Evolutionary conservation across 306 rosid species (phyloP), one percentile per base, ranked within the genome.

Genomic region (Quercus wislizeni): DNA sequence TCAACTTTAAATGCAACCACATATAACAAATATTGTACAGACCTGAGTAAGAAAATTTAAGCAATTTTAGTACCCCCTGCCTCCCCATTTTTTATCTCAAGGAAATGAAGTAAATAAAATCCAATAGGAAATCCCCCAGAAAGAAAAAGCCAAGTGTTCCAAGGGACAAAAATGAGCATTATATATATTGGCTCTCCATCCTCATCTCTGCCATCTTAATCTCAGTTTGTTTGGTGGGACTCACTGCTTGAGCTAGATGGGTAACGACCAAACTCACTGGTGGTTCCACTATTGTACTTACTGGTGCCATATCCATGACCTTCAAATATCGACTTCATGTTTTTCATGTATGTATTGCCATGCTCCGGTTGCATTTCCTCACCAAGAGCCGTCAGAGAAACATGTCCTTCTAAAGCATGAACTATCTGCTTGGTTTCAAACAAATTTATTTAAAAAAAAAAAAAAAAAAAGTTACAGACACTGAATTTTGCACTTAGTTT

Each of bases 391-490:
- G 59, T 52, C 12, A 80, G 81, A 27, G 91, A 85, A 79, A 87
- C 51, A 56, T 77, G 70, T 74, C 91, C 89, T 80, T 87, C 91
- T 78, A 89, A 80, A 27, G 88, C 83, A n/a, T 86, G 85, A 79
- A 75, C 91, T 43, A 85, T 74, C 89, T 85, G 84, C 77, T 68
- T 15, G 35, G 41, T 71, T 79, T 38, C 31, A 31, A 62, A 83
- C 3, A 67, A 57, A 18, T 58, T 49, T 19, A 59, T 31, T 38
- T 2, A 1, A 33, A 33, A 38, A 35, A 35, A 35, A 35, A 33
- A 35, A 35, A 35, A 46, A 69, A 74, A 25, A 49, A 61, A 14
- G 23, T 18, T 79, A 33, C 33, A 56, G 31, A 9, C 31, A 33
- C 69, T 63, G 19, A 21, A 7, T 15, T 30, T 17, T 65, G 25